Percentiles rank a stretch among this genome's conserved stretches.
Conservation (phyloP, 106 monocot genomes). For the Amphibolis antarctica region DNA sequence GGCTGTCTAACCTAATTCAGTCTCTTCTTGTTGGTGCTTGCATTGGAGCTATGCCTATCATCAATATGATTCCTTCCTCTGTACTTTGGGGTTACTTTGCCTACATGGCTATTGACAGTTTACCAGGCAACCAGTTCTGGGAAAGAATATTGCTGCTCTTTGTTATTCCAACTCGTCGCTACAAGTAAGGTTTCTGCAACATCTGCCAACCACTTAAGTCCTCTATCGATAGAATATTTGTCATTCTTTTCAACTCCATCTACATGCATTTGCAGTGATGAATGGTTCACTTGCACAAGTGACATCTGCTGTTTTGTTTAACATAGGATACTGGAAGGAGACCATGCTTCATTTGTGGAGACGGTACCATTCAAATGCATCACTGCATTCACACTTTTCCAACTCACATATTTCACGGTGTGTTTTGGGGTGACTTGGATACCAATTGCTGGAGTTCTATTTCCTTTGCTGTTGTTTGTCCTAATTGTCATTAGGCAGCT, state of each 20-base stretch:
- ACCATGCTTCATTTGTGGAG: conserved; percentile 74
- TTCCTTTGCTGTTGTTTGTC: conserved; percentile 78
- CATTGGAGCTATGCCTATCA: conserved; percentile 66
- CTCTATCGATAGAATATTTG: background rate
- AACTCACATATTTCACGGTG: conserved; percentile 51
- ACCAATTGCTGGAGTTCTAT: conserved; percentile 77
- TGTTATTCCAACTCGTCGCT: conserved; percentile 56
- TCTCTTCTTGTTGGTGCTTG: conserved; percentile 73
- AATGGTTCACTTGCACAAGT: too few relatives aligned
- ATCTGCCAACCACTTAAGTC: background rate
- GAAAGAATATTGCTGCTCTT: conserved; percentile 74
- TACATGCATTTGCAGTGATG: too few relatives aligned
- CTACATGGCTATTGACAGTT: conserved; percentile 90
- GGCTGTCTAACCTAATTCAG: conserved; percentile 75
- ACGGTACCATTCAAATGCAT: conserved; percentile 55
- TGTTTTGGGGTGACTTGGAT: conserved; percentile 95
- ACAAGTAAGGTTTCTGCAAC: conserved; percentile 40
- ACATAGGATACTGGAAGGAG: conserved; percentile 65
- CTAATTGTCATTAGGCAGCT: conserved; percentile 69
- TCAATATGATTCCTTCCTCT: conserved; percentile 84
- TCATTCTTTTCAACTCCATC: background rate
- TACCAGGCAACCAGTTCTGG: conserved; percentile 95
- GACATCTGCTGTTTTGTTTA: too few relatives aligned
- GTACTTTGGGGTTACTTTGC: conserved; percentile 97
- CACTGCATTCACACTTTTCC: conserved; percentile 60